Percentiles rank a stretch among this genome's conserved stretches.
phyloP scores from a whole-genome alignment of 1,284 basidiomycete genomes.

The Phellopilus nigrolimitatus region DNA sequence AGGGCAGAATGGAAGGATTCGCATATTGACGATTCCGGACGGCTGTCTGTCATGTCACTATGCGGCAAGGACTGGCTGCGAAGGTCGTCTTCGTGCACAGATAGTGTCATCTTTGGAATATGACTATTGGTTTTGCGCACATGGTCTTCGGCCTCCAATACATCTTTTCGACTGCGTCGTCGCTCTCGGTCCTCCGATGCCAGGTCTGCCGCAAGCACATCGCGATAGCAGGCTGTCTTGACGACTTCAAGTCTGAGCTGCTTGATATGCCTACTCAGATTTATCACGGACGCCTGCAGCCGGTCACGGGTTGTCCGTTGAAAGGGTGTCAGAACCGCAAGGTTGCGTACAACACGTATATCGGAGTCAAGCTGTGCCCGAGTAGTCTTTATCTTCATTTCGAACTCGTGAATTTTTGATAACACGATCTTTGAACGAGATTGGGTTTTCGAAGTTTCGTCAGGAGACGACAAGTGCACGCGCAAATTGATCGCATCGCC shows the following conservation, averaged over 20 bases:
- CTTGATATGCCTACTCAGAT: conserved; percentile 63
- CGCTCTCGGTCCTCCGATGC: conserved; percentile 67
- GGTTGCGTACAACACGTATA: conserved; percentile 72
- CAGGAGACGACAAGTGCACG: conserved; percentile 21
- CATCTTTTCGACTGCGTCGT: conserved; percentile 57
- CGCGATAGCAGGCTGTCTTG: conserved; percentile 69
- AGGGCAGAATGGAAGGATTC: conserved; percentile 65
- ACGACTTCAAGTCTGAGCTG: conserved; percentile 70
- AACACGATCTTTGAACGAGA: conserved; percentile 57
- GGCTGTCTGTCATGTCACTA: conserved; percentile 23
- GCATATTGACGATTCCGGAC: conserved; percentile 44
- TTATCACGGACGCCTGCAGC: conserved; percentile 58
- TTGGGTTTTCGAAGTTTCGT: conserved; percentile 32
- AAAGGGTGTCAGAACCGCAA: conserved; percentile 86
- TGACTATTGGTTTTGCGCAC: neutral
- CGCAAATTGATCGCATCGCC: neutral
- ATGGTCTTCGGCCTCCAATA: conserved; percentile 53
- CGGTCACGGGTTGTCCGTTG: conserved; percentile 77
- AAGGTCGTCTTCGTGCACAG: conserved; percentile 34
- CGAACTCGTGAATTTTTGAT: conserved; percentile 61
- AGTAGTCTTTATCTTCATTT: conserved; percentile 50
- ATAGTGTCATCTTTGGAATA: conserved; percentile 41
- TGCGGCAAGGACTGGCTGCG: conserved; percentile 24
- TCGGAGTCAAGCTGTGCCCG: conserved; percentile 66
- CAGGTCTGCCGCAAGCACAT: conserved; percentile 71